These are phyloP conservation scores for Macadamia integrifolia DNA, from an alignment of 164 flowering plant genomes.

Conservation along the genomic window DNA sequence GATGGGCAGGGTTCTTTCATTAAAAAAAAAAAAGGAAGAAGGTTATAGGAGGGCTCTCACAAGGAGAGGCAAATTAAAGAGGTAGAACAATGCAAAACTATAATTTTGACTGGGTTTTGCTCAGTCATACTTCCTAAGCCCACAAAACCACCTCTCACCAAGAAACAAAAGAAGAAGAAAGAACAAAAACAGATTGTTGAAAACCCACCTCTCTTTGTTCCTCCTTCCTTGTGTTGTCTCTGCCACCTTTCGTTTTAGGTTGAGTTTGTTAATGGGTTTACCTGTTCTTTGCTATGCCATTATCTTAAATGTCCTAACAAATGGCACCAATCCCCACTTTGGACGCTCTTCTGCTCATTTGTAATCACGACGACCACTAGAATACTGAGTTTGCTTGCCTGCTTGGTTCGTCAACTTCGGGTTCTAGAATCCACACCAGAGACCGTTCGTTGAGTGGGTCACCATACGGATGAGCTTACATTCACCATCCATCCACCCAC, in stretches of 20 bases:
- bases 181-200: not conserved
- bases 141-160: slow-evolving; percentile 14
- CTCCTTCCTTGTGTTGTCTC: not conserved
- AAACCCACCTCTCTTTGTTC: not conserved
- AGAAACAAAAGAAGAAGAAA: not conserved
- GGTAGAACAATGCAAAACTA: not conserved
- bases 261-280: slow-evolving; percentile 11
- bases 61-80: not conserved
- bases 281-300: slow-evolving; percentile 7
- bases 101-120: slow-evolving; percentile 9
- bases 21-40: slow-evolving; percentile 9
- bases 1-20: slow-evolving; percentile 10
- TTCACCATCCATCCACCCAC: no score
- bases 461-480: no score
- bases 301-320: not conserved
- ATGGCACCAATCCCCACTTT: slow-evolving; percentile 1
- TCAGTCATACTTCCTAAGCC: slow-evolving; percentile 7
- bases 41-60: not conserved
- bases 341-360: not conserved
- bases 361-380: not conserved
- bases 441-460: no score
- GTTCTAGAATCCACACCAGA: no score
- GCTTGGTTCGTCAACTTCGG: no score
- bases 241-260: slow-evolving; percentile 10
- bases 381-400: not conserved